phyloP scores from a whole-genome alignment of 805 yeast genomes.

The Blastobotrys attinorum region DNA sequence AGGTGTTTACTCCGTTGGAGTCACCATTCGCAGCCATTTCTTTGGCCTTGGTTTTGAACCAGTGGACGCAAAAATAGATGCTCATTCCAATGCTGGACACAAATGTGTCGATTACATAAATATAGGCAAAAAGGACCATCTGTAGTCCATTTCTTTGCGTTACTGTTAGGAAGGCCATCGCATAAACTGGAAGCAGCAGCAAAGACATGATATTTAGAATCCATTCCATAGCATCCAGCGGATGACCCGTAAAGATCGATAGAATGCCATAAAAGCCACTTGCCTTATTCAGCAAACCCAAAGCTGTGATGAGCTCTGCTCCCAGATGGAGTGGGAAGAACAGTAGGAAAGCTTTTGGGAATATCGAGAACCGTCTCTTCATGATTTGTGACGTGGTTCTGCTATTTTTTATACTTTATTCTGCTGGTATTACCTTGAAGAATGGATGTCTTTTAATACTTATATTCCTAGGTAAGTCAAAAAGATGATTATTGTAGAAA shows the following conservation, averaged over 20 bases:
- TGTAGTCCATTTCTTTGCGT: conserved; percentile 50
- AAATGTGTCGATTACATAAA: conserved; percentile 61
- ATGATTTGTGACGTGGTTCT: background rate
- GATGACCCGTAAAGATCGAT: conserved; percentile 81
- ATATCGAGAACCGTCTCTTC: conserved; percentile 12
- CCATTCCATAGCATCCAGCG: conserved; percentile 78
- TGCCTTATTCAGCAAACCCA: conserved; percentile 77
- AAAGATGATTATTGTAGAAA: no score
- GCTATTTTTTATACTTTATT: background rate
- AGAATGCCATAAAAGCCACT: conserved; percentile 83
- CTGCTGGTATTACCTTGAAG: no score
- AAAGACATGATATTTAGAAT: conserved; percentile 61
- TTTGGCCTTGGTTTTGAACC: conserved; percentile 45
- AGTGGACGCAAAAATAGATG: conserved; percentile 59
- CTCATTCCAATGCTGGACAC: conserved; percentile 57
- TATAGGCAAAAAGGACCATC: conserved; percentile 52
- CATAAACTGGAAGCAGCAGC: conserved; percentile 53
- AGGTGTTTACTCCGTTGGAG: conserved; percentile 4
- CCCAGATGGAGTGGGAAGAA: conserved; percentile 76
- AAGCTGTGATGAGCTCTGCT: conserved; percentile 69
- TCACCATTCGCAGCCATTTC: conserved; percentile 18
- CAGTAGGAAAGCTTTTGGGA: conserved; percentile 52
- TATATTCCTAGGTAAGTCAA: no score
- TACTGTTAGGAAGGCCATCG: conserved; percentile 47
- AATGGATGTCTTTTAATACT: no score